Conservation (phyloP, 495 filamentous ascomycete species). For the Echria macrotheca region DNA sequence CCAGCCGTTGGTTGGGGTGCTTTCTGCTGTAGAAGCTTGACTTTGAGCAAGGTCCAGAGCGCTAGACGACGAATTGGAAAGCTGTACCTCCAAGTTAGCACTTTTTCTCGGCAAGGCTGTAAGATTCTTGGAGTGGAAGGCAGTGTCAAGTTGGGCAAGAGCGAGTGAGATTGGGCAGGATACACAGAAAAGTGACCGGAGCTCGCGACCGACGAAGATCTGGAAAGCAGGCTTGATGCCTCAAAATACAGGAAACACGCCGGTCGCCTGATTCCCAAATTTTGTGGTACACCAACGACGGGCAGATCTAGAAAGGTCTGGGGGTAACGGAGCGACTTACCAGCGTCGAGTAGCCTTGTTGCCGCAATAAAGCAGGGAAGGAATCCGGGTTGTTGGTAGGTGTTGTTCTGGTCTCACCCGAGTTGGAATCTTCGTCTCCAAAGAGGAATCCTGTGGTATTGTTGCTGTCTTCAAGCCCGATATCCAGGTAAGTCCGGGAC, state of each 20-base stretch:
- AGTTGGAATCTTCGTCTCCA: conserved; percentile 66
- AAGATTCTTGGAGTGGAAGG: too few species aligned
- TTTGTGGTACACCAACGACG: too few species aligned
- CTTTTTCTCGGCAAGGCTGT: not conserved
- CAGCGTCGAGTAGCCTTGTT: conserved; percentile 60
- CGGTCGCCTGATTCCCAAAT: too few species aligned
- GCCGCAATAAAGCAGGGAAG: conserved; percentile 75
- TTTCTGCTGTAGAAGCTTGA: conserved; percentile 60
- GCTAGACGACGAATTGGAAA: conserved; percentile 76
- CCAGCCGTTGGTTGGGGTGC: conserved; percentile 51
- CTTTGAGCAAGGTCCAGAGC: conserved; percentile 74
- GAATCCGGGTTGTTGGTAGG: conserved; percentile 62
- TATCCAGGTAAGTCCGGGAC: conserved; percentile 54
- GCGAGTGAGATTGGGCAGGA: too few species aligned
- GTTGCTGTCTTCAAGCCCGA: conserved; percentile 56
- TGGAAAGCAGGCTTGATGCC: too few species aligned
- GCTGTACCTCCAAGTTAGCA: conserved; percentile 30
- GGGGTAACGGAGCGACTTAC: conserved; percentile 46
- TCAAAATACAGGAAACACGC: too few species aligned
- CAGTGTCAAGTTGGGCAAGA: not conserved
- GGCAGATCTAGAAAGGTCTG: too few species aligned
- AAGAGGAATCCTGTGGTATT: conserved; percentile 82
- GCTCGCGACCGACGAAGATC: too few species aligned
- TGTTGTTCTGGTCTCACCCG: conserved; percentile 54
- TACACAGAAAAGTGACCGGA: not conserved